phyloP scores from a whole-genome alignment of 2,329 filamentous ascomycete genomes.

The Claviceps sp. region DNA sequence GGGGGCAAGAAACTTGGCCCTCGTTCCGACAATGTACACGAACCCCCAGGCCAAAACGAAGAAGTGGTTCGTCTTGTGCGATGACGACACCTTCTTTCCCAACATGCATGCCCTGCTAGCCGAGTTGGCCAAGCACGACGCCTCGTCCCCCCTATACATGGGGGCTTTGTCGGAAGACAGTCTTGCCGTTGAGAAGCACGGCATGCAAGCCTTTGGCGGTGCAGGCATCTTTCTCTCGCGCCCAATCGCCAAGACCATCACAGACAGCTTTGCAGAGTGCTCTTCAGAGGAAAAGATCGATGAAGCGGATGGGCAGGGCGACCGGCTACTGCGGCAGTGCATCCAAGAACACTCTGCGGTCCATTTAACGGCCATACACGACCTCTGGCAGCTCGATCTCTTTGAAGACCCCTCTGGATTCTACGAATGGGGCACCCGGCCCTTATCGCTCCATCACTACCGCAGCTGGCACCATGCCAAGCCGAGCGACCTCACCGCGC shows the following conservation, averaged over 20 bases:
- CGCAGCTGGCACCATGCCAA: slow-evolving; percentile 43
- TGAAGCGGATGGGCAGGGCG: slow-evolving; percentile 2
- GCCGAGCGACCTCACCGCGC: slow-evolving; percentile 40
- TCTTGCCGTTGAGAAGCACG: slow-evolving; percentile 43
- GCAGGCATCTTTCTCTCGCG: slow-evolving; percentile 48
- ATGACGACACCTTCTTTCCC: slow-evolving; percentile 52
- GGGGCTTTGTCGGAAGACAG: slow-evolving; percentile 49
- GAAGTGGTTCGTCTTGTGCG: slow-evolving; percentile 48
- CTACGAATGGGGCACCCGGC: slow-evolving; percentile 46
- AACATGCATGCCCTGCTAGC: slow-evolving; percentile 40
- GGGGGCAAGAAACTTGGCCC: slow-evolving; percentile 42
- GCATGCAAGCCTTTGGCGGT: slow-evolving; percentile 49
- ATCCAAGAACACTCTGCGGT: slow-evolving; percentile 47
- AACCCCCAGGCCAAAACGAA: slow-evolving; percentile 32
- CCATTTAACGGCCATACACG: slow-evolving; percentile 38
- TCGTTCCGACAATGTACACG: slow-evolving; percentile 39
- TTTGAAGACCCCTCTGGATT: slow-evolving; percentile 47
- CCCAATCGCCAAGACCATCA: slow-evolving; percentile 30
- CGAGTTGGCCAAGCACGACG: slow-evolving; percentile 37
- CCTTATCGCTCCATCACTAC: slow-evolving; percentile 50
- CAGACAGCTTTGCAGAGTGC: slow-evolving; percentile 29
- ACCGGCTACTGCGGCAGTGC: slow-evolving; percentile 21
- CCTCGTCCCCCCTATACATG: slow-evolving; percentile 39
- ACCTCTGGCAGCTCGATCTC: slow-evolving; percentile 48
- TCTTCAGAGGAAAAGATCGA: slow-evolving; percentile 19